These are phyloP conservation scores for Umbilicus rupestris DNA, from an alignment of 164 flowering plant genomes.

Conservation along the genomic window DNA sequence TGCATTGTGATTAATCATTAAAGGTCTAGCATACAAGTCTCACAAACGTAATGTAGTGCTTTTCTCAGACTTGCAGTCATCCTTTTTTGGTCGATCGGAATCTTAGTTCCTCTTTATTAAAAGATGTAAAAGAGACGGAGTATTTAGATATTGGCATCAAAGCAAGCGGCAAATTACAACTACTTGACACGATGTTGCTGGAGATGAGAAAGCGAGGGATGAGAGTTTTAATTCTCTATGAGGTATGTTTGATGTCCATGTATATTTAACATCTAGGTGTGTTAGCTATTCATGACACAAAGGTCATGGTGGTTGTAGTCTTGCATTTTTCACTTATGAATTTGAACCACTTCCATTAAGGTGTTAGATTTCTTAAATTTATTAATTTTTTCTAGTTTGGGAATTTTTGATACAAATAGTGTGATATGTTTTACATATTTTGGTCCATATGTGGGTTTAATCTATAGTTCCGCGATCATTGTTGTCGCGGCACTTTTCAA, in stretches of 20 bases:
- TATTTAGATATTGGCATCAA: constrained; percentile 61
- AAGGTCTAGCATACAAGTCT: constrained; percentile 1
- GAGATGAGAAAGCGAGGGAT: constrained; percentile 38
- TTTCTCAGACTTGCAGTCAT: constrained; percentile 79
- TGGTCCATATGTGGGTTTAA: not conserved
- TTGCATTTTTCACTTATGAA: not conserved
- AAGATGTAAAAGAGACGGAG: constrained; percentile 30
- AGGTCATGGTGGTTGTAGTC: not conserved
- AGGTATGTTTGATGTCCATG: constrained; percentile 31
- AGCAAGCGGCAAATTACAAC: constrained; percentile 77
- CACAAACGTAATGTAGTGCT: constrained; percentile 1
- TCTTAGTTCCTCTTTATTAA: constrained; percentile 31
- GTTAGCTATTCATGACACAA: not conserved
- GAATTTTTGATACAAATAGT: not conserved
- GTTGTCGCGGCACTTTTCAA: no score
- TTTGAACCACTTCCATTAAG: not conserved
- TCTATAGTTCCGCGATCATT: not conserved
- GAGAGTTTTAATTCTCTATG: constrained; percentile 62
- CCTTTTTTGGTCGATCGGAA: constrained; percentile 59
- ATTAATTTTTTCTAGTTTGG: not conserved
- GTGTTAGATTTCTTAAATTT: not conserved
- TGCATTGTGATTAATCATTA: no score
- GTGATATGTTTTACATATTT: not conserved
- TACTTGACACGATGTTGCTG: constrained; percentile 62
- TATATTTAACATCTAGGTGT: not conserved